These are phyloP conservation scores for Candida nemodendra DNA, from an alignment of 805 yeast species.

Conservation along the genomic window DNA sequence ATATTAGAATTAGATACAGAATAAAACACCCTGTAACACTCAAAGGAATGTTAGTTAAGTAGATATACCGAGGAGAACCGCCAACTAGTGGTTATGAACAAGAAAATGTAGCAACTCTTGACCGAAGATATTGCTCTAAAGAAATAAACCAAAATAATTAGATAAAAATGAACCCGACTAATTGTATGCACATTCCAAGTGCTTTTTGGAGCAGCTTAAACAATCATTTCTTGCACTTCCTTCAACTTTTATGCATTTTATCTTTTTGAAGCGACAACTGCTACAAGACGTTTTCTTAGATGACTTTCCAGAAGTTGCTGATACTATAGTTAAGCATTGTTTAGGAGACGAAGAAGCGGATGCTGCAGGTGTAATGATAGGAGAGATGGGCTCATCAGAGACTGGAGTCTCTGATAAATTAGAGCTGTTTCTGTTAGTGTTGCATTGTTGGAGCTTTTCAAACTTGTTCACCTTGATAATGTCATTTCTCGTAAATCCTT, in stretches of 20 bases:
- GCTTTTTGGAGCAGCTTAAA: constrained; percentile 30
- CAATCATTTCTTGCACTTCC: constrained; percentile 21
- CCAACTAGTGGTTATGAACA: too few species aligned
- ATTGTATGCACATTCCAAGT: constrained; percentile 26
- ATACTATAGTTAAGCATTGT: background rate
- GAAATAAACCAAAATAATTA: too few species aligned
- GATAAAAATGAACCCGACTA: too few species aligned
- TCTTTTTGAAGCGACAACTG: constrained; percentile 34
- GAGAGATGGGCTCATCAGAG: constrained; percentile 1
- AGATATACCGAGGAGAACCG: too few species aligned
- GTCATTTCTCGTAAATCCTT: constrained; percentile 66
- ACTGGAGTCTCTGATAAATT: constrained; percentile 3
- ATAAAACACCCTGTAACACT: too few species aligned
- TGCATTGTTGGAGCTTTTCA: constrained; percentile 21
- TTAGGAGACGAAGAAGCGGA: constrained; percentile 1
- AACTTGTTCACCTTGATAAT: constrained; percentile 40
- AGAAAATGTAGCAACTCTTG: background rate
- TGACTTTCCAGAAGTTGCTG: constrained; percentile 12
- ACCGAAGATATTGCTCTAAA: too few species aligned
- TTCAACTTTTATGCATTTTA: constrained; percentile 33
- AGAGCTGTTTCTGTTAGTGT: background rate
- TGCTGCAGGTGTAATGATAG: background rate
- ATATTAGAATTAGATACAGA: too few species aligned
- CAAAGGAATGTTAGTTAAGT: too few species aligned
- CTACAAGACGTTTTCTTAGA: constrained; percentile 35